A percentile compares a stretch with the other conserved stretches of the same genome.
Evolutionary conservation across 2,329 filamentous ascomycete species (phyloP).

Genomic region (Alternaria angustiovoidea): DNA sequence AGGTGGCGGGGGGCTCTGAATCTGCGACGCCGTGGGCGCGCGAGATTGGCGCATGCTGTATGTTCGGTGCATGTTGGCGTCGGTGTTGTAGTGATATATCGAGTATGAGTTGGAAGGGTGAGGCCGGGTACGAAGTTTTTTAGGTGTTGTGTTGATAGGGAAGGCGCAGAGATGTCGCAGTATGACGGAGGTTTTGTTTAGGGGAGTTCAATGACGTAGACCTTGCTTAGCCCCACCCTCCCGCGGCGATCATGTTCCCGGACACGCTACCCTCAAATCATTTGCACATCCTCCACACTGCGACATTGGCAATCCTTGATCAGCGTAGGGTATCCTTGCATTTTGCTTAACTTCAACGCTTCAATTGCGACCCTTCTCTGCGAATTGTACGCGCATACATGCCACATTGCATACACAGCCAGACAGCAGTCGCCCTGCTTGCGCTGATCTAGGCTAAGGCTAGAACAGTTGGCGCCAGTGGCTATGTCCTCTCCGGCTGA

Average conservation of each 20-base stretch:
- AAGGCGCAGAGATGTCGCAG: slow-evolving; percentile 17
- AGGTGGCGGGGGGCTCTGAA: slow-evolving; percentile 92
- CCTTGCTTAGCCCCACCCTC: slow-evolving; percentile 8
- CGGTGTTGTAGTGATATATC: slow-evolving; percentile 1
- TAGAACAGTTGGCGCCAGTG: slow-evolving; percentile 20
- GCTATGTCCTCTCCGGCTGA: slow-evolving; percentile 10
- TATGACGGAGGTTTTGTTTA: slow-evolving; percentile 36
- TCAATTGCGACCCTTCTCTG: not conserved
- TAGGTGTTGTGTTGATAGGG: slow-evolving; percentile 20
- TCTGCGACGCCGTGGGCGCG: slow-evolving; percentile 90
- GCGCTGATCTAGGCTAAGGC: slow-evolving; percentile 4
- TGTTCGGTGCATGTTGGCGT: slow-evolving; percentile 84
- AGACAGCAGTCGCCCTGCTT: slow-evolving; percentile 4
- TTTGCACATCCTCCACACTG: slow-evolving; percentile 18
- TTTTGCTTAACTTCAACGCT: not conserved
- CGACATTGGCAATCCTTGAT: slow-evolving; percentile 14
- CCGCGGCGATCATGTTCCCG: slow-evolving; percentile 21
- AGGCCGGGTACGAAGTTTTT: not conserved
- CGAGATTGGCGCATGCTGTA: slow-evolving; percentile 88
- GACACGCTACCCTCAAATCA: slow-evolving; percentile 16
- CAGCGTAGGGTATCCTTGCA: not conserved
- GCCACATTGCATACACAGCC: not conserved
- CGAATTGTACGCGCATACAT: not conserved
- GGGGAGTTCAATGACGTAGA: slow-evolving; percentile 29
- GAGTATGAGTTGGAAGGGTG: not conserved